Percentiles rank a stretch among this genome's conserved stretches.
phyloP scores from a whole-genome alignment of 352 stramenopile genomes.

The Pythium periplocum region DNA sequence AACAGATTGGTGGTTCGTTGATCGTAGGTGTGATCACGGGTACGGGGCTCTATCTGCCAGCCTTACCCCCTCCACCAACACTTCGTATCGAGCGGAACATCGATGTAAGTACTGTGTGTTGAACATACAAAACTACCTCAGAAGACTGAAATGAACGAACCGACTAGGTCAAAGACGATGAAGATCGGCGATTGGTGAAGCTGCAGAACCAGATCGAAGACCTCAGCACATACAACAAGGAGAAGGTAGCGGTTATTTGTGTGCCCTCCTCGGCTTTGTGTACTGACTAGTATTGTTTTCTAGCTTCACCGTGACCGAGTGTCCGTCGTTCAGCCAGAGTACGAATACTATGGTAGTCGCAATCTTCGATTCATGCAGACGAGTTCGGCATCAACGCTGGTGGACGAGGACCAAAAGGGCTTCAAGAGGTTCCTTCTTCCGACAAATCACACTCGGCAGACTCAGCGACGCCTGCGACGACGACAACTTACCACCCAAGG shows the following conservation, averaged over 20 bases:
- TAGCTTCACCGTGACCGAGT: conserved; percentile 63
- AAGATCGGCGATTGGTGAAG: conserved; percentile 90
- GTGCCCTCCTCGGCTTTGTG: no score
- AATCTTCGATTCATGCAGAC: conserved; percentile 18
- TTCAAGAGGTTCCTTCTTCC: conserved; percentile 37
- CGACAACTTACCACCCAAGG: conserved; percentile 19
- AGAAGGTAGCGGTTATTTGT: conserved; percentile 31
- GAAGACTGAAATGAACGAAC: no score
- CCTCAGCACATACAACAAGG: conserved; percentile 76
- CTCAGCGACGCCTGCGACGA: conserved; percentile 29
- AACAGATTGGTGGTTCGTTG: conserved; percentile 77
- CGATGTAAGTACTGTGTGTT: conserved; percentile 44
- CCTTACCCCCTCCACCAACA: conserved; percentile 90
- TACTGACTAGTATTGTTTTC: conserved; percentile 2
- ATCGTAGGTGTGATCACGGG: conserved; percentile 89
- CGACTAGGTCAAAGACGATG: conserved; percentile 86
- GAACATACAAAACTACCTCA: no score
- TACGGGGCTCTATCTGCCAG: conserved; percentile 91
- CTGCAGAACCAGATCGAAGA: conserved; percentile 92
- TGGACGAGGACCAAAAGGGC: conserved; percentile 40
- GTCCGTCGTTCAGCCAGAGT: conserved; percentile 54
- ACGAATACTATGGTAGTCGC: conserved; percentile 41
- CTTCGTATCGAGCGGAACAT: conserved; percentile 94
- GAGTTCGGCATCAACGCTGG: conserved; percentile 16
- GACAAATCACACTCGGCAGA: conserved; percentile 20